Percentiles rank a stretch among this genome's conserved stretches.
phyloP scores from a whole-genome alignment of 1,284 basidiomycete species.

The Fomes fomentarius region DNA sequence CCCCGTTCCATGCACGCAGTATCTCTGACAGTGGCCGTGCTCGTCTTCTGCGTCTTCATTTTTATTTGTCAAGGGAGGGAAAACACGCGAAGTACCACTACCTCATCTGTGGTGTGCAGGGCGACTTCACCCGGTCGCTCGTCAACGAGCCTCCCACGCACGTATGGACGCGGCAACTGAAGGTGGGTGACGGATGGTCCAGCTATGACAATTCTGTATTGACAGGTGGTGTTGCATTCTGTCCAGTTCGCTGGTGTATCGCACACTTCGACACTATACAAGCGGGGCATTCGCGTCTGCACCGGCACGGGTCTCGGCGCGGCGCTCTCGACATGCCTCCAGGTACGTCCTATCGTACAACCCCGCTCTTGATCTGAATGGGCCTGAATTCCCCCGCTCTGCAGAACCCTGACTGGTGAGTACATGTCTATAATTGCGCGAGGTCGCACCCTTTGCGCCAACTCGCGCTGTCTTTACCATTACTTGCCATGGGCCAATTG shows the following conservation, averaged over 20 bases:
- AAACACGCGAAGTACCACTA: constrained; percentile 65
- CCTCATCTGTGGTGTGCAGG: constrained; percentile 72
- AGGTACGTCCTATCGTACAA: constrained; percentile 24
- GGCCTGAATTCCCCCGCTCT: not conserved
- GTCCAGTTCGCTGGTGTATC: constrained; percentile 45
- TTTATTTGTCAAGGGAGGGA: constrained; percentile 50
- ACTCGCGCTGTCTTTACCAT: not conserved
- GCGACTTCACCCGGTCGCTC: constrained; percentile 67
- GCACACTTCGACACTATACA: constrained; percentile 47
- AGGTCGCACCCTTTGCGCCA: not conserved
- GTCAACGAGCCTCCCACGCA: constrained; percentile 63
- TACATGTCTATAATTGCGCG: not conserved
- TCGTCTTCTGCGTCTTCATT: constrained; percentile 5
- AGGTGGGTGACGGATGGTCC: constrained; percentile 40
- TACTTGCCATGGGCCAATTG: not conserved
- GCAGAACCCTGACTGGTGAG: constrained; percentile 65
- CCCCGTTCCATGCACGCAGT: not conserved
- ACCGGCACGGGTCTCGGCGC: constrained; percentile 49
- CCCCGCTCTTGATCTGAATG: not conserved
- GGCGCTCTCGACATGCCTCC: constrained; percentile 47
- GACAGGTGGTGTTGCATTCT: not conserved
- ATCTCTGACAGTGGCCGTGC: constrained; percentile 16
- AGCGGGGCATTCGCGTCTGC: constrained; percentile 47
- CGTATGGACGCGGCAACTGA: constrained; percentile 71
- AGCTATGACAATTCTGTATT: not conserved